Base-by-base conservation (phyloP, 805 yeast genomes). In the Kazachstania kunashirensis region DNA sequence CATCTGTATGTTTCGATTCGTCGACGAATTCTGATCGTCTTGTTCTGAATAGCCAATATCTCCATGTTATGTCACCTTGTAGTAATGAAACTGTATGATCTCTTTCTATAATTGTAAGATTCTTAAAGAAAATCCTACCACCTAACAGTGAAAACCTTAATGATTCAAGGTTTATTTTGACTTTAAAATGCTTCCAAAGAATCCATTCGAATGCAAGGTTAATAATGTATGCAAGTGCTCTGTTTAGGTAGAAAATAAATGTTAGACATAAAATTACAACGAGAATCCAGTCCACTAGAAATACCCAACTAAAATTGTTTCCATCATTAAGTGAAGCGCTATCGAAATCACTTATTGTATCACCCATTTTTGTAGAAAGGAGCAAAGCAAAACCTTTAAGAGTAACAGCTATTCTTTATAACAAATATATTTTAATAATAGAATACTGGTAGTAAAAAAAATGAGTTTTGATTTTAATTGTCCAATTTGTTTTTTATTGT, bases 1-100 rank as follows among this genome's bases (percentile, higher is more conserved):
- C 43, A 33, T 55, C 51, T 9, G 40, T 39, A 11, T 48, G 46
- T 39, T 26, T 39, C 36, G 29, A 18, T 31, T 19, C 35, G 21
- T 39, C 46, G 17, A 41, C 41, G 31, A 28, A 50, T 23, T 37
- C 49, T 26, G 52, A 52, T 44, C 41, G 42, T 45, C 71, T 60
- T 13, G 68, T 55, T 5, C 59, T 53, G 4, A 65, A 61, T 35
- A 84, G 63, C 97, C 97, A 92, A 56, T 85, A 89, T 42, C 94
- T 61, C 97, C 97, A 92, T 0, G 94, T 83, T 19, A 89, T 52
- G 47, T 75, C 73, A 1, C 89, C 81, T 42, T 79, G 77, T 19
- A 83, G 68, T 1, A 83, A 67, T 8, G 84, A 72, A 1, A 84
- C 52, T 2, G 94, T 76, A 42, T 76, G 75, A 59, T 88, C 80